Evolutionary conservation across 2,329 filamentous ascomycete species (phyloP).

Genomic region (Talaromyces albobiverticillius): DNA sequence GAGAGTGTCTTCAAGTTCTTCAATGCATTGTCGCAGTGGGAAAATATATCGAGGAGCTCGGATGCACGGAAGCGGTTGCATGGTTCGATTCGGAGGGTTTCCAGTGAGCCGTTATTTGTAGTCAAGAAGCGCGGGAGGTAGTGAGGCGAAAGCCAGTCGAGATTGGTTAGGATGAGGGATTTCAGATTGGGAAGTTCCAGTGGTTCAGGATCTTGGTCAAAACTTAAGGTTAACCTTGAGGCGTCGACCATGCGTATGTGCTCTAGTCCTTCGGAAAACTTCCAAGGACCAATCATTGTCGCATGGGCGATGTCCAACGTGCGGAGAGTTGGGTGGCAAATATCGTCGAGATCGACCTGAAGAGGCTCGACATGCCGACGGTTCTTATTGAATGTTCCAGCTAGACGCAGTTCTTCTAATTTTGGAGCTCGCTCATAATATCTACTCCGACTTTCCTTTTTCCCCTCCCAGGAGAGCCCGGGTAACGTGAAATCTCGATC

Average conservation of each 20-base stretch:
- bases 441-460: neutral
- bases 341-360: neutral
- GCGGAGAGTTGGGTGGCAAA: constrained; percentile 2
- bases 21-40: no score
- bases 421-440: constrained; percentile 6
- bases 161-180: constrained; percentile 16
- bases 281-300: neutral
- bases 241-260: constrained; percentile 1
- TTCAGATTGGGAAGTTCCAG: constrained; percentile 30
- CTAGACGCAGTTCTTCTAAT: constrained; percentile 6
- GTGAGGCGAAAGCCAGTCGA: constrained; percentile 5
- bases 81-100: constrained; percentile 1
- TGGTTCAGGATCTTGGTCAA: neutral
- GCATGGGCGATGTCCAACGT: neutral
- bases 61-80: neutral
- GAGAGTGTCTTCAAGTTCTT: constrained; percentile 28
- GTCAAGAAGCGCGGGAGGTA: neutral
- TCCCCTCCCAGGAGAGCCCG: no score
- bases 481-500: no score
- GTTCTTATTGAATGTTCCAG: neutral
- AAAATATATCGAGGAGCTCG: no score
- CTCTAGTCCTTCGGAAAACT: constrained; percentile 1
- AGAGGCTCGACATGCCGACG: neutral
- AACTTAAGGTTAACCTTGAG: no score
- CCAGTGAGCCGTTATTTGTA: neutral